Evolutionary conservation across 139 green algal genomes (phyloP).

Genomic region (Pedinophyceae sp.): DNA sequence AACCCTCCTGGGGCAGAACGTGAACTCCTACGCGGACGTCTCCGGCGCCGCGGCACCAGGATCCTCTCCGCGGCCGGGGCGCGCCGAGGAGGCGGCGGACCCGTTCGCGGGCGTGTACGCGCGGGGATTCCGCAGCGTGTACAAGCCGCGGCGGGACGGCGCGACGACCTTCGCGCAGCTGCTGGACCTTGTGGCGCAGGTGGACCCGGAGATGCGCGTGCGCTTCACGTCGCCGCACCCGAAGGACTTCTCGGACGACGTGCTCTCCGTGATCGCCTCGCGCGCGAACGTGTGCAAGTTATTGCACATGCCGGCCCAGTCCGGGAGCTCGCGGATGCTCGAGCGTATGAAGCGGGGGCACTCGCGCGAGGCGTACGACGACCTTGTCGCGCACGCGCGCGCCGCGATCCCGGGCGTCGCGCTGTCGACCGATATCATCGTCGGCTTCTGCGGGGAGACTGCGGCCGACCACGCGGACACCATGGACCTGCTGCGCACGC

Average conservation of each 20-base stretch:
- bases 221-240: constrained; percentile 83
- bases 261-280: constrained; percentile 22
- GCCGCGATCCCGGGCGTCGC: constrained; percentile 39
- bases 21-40: constrained; percentile 73
- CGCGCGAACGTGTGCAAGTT: constrained; percentile 66
- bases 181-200: constrained; percentile 38
- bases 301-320: constrained; percentile 74
- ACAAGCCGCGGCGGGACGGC: constrained; percentile 44
- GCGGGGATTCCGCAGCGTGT: constrained; percentile 56
- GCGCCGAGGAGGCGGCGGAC: constrained; percentile 1
- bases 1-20: constrained; percentile 77
- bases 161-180: constrained; percentile 57
- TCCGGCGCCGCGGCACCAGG: constrained; percentile 3
- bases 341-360: constrained; percentile 67
- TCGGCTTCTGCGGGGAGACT: constrained; percentile 76
- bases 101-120: constrained; percentile 18
- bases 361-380: constrained; percentile 64
- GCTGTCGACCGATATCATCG: constrained; percentile 75
- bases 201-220: constrained; percentile 71
- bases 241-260: constrained; percentile 51
- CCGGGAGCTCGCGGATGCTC: constrained; percentile 46
- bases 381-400: constrained; percentile 41
- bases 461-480: constrained; percentile 66
- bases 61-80: background rate
- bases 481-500: constrained; percentile 43